phyloP scores from a whole-genome alignment of 1,284 basidiomycete species.

The Cryptococcus sp. region DNA sequence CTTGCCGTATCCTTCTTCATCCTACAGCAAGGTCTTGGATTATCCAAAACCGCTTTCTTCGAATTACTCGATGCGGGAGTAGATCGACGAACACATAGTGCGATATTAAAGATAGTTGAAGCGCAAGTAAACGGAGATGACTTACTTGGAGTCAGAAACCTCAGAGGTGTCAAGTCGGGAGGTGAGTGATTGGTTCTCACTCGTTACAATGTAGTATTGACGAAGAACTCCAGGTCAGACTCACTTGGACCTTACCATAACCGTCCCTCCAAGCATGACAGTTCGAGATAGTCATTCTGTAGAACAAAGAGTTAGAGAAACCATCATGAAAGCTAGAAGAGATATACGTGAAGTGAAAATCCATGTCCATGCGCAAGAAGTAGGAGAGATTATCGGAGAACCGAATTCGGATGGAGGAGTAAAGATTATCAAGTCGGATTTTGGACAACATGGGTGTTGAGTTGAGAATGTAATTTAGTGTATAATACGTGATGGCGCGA shows the following conservation, averaged over 20 bases:
- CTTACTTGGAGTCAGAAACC: slow-evolving; percentile 58
- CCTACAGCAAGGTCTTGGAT: slow-evolving; percentile 70
- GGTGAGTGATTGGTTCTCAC: slow-evolving; percentile 18
- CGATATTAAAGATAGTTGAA: slow-evolving; percentile 56
- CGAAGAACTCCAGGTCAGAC: slow-evolving; percentile 31
- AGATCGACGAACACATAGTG: slow-evolving; percentile 55
- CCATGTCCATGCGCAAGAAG: slow-evolving; percentile 53
- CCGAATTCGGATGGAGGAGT: not conserved
- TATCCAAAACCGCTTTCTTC: slow-evolving; percentile 68
- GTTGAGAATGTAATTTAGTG: not conserved
- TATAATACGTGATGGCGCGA: not conserved
- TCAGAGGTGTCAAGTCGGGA: slow-evolving; percentile 74
- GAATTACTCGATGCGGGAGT: slow-evolving; percentile 85
- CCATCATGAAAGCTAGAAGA: slow-evolving; percentile 59
- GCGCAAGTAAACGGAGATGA: slow-evolving; percentile 53
- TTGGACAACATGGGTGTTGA: not conserved
- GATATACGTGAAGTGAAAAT: slow-evolving; percentile 77
- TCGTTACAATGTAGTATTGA: not conserved
- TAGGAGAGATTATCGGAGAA: not conserved
- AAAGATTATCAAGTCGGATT: not conserved
- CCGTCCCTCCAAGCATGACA: slow-evolving; percentile 60
- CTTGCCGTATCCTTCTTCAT: slow-evolving; percentile 86
- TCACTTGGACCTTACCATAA: slow-evolving; percentile 53
- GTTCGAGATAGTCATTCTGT: slow-evolving; percentile 58
- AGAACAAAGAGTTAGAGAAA: slow-evolving; percentile 60